Base-by-base conservation (phyloP, 164 flowering plant genomes). In the Umbilicus rupestris region DNA sequence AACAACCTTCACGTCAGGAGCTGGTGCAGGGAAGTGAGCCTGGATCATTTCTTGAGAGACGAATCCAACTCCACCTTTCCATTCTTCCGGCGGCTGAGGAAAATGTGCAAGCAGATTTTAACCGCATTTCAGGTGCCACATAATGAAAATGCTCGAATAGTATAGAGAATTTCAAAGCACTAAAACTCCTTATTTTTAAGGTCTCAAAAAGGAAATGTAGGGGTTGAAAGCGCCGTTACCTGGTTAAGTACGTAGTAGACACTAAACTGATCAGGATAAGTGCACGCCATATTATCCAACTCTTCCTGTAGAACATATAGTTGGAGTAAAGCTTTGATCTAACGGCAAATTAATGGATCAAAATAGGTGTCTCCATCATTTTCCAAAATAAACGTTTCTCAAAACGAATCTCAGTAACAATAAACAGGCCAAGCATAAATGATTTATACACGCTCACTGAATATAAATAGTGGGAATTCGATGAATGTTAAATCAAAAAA, bases 41-140 rank as follows among this genome's bases (percentile, higher is more conserved):
- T 94, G 78, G 76, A 94, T 91, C 94, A 94, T 94, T 79, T 91
- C 99, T 81, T 91, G 89, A 20, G 92, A 81, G 19, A 94, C 96
- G 57, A 88, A 94, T 15, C 99, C 99, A 62, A 89, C 93, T 37
- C 99, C 99, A 67, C 97, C 99, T 66, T 83, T 75, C 99, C 99
- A 94, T 11, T 17, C 80, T 73, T 94, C 97, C 6, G 99, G 99
- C 63, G 99, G 97, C 99, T 94, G 85, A 55, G 63, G 50, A 66
- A 29, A n/a, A n/a, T n/a, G n/a, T n/a, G 52, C n/a, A 66, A 33
- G 10, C 30, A 66, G 3, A 55, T 16, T 26, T 24, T 15, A 29
- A 16, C 26, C 6, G 42, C 46, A 57, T 39, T 62, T 3, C 42
- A 63, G 28, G 26, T 63, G 12, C 30, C 33, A 39, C 14, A 37